phyloP scores from a whole-genome alignment of 306 rosid species.

The Canavalia gladiata region DNA sequence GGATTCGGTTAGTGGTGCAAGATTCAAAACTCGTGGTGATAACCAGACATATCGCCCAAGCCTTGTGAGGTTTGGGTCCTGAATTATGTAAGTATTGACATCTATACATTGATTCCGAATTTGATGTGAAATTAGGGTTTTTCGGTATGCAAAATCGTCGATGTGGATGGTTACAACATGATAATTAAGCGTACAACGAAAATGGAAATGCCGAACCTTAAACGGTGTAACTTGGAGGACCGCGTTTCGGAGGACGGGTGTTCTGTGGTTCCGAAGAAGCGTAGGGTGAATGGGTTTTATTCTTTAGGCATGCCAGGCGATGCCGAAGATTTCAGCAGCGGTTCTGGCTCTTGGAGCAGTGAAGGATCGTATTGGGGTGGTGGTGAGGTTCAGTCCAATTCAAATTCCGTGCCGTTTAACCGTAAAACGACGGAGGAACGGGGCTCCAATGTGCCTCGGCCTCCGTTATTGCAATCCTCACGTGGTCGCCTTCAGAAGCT shows the following conservation, averaged over 20 bases:
- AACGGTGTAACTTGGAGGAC: slow-evolving; percentile 79
- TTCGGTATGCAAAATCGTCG: background rate
- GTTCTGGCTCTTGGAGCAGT: slow-evolving; percentile 68
- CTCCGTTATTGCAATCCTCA: slow-evolving; percentile 67
- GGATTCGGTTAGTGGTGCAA: background rate
- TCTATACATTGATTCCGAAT: slow-evolving; percentile 11
- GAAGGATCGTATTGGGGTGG: slow-evolving; percentile 64
- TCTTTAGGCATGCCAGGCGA: slow-evolving; percentile 57
- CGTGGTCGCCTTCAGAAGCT: slow-evolving; percentile 76
- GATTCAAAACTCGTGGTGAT: slow-evolving; percentile 10
- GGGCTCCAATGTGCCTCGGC: slow-evolving; percentile 44
- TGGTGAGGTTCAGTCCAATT: slow-evolving; percentile 68
- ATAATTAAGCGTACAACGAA: slow-evolving; percentile 74
- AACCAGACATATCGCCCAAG: background rate
- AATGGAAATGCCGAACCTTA: slow-evolving; percentile 84
- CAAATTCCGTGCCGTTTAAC: slow-evolving; percentile 51
- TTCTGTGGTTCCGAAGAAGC: slow-evolving; percentile 67
- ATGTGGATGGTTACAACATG: slow-evolving; percentile 62
- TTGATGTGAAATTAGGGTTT: slow-evolving; percentile 73
- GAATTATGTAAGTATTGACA: slow-evolving; percentile 40
- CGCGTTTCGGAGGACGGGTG: slow-evolving; percentile 53
- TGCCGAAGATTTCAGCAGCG: slow-evolving; percentile 68
- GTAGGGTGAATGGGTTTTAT: slow-evolving; percentile 52
- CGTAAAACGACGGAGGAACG: slow-evolving; percentile 37
- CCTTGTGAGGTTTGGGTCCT: slow-evolving; percentile 37